phyloP scores from a whole-genome alignment of 768 basidiomycete species.

The Tricholoma furcatifolium region DNA sequence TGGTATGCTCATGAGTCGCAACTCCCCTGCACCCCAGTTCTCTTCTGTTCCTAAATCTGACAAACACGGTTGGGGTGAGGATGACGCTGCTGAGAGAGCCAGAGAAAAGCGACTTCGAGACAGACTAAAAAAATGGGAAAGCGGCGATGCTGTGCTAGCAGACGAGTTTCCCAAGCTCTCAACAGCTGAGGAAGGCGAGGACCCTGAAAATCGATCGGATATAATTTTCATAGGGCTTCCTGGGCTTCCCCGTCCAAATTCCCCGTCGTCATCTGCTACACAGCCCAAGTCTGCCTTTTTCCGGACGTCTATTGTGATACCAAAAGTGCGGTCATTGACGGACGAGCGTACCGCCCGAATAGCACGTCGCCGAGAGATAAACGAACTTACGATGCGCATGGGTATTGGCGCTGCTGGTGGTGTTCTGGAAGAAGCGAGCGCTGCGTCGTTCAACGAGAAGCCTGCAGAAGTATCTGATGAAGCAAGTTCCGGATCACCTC shows the following conservation, averaged over 20 bases:
- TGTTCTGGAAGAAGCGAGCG: constrained; percentile 42
- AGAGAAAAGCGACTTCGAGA: constrained; percentile 73
- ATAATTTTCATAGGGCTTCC: constrained; percentile 47
- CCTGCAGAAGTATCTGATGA: not conserved
- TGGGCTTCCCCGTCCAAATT: constrained; percentile 30
- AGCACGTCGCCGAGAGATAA: constrained; percentile 67
- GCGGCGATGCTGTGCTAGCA: constrained; percentile 52
- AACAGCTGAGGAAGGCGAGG: constrained; percentile 35
- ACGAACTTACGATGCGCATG: constrained; percentile 83
- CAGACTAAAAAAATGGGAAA: constrained; percentile 75
- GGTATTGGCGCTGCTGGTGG: constrained; percentile 78
- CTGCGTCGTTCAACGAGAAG: constrained; percentile 18
- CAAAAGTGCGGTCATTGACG: constrained; percentile 49
- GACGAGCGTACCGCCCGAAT: constrained; percentile 60
- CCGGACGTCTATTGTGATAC: constrained; percentile 70
- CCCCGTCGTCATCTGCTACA: constrained; percentile 17
- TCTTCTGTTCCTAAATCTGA: constrained; percentile 31
- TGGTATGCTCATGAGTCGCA: constrained; percentile 46
- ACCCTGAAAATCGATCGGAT: constrained; percentile 34
- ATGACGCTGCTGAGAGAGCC: constrained; percentile 60
- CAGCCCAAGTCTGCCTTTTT: constrained; percentile 46
- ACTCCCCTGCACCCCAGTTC: constrained; percentile 28
- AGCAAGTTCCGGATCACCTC: not conserved
- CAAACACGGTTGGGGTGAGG: constrained; percentile 63
- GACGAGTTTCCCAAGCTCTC: constrained; percentile 64